Evolutionary conservation across 352 stramenopile genomes (phyloP).

Genomic region (Pythium phragmitis): DNA sequence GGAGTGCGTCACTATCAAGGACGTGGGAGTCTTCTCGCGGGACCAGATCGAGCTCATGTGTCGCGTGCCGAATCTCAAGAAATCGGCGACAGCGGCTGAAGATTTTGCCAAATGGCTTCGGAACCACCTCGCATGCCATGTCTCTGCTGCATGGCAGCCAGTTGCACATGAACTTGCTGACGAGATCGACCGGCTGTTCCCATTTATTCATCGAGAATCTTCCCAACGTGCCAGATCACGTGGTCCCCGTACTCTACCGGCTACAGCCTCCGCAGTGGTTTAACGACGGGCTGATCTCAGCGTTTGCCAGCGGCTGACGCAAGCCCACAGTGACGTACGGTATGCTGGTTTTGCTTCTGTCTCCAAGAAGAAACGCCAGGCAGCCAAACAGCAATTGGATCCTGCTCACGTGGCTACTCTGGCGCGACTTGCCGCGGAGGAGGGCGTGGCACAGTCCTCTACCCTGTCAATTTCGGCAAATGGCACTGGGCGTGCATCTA

Average conservation of each 20-base stretch:
- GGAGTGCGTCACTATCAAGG: background rate
- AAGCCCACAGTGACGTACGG: background rate
- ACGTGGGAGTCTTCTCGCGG: background rate
- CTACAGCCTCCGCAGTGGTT: background rate
- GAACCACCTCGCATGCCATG: background rate
- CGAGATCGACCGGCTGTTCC: background rate
- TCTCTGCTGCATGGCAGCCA: background rate
- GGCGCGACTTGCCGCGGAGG: background rate
- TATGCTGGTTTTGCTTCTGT: background rate
- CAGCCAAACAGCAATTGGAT: background rate
- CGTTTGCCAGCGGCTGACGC: background rate
- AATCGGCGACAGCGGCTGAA: background rate
- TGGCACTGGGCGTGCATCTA: constrained; percentile 8
- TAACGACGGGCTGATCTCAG: background rate
- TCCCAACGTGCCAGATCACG: background rate
- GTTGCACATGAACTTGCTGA: background rate
- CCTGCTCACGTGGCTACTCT: background rate
- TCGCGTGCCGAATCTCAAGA: background rate
- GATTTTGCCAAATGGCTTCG: background rate
- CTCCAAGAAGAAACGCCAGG: background rate
- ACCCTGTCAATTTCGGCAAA: constrained; percentile 3
- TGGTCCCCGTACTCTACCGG: background rate
- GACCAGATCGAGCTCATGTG: background rate
- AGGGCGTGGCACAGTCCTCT: background rate
- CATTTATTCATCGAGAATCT: background rate